Percentiles rank a stretch among this genome's conserved stretches.
phyloP scores from a whole-genome alignment of 1,284 basidiomycete genomes.

The Cutaneotrichosporon cavernicola region DNA sequence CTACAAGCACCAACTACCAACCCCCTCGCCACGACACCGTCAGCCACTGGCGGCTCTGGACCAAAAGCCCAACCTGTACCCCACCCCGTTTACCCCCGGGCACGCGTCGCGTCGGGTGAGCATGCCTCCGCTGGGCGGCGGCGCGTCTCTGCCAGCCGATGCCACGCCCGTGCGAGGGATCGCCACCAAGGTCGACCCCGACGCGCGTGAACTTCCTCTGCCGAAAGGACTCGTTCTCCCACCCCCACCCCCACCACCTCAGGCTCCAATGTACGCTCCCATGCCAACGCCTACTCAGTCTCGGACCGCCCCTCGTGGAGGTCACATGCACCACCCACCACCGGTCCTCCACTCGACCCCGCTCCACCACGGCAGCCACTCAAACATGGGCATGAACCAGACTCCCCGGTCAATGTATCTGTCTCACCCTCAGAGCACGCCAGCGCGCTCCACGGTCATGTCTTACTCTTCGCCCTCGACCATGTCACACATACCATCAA shows the following conservation, averaged over 20 bases:
- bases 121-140: conserved; percentile 4
- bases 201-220: conserved; percentile 25
- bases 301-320: background rate
- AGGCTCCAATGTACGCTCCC: conserved; percentile 12
- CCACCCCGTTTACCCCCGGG: conserved; percentile 20
- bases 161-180: conserved; percentile 23
- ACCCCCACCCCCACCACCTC: conserved; percentile 18
- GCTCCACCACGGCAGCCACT: conserved; percentile 6
- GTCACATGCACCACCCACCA: conserved; percentile 7
- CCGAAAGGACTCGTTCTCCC: conserved; percentile 25
- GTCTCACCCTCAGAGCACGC: conserved; percentile 21
- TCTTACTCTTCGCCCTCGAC: conserved; percentile 25
- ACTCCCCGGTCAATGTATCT: conserved; percentile 12
- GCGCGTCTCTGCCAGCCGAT: conserved; percentile 17
- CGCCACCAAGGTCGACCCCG: conserved; percentile 28
- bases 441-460: conserved; percentile 17
- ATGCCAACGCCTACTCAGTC: conserved; percentile 25
- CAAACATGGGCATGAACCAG: conserved; percentile 8
- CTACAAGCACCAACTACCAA: conserved; percentile 8
- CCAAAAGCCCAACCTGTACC: conserved; percentile 25
- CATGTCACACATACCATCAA: conserved; percentile 28
- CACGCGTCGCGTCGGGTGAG: conserved; percentile 17
- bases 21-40: conserved; percentile 23
- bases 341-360: conserved; percentile 6
- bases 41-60: conserved; percentile 26